A percentile compares a stretch with the other conserved stretches of the same genome.
Evolutionary conservation across 176 grass and related monocot genomes (phyloP).

Genomic region (Chrysopogon serrulatus): DNA sequence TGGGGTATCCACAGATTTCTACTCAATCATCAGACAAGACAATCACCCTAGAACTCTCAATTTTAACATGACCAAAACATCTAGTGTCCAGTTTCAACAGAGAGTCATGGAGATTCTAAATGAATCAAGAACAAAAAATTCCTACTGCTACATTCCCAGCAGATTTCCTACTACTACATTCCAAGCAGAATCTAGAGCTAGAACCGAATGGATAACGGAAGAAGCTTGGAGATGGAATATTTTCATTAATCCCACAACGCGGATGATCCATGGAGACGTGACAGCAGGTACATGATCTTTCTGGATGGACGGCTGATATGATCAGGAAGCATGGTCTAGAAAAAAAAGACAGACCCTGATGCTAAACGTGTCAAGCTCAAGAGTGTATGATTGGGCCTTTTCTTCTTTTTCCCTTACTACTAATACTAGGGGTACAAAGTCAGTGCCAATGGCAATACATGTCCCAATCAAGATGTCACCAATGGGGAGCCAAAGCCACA

Average conservation of each 20-base stretch:
- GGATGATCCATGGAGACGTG: constrained; percentile 4
- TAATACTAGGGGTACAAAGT: background rate
- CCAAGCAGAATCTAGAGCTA: background rate
- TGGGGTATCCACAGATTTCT: background rate
- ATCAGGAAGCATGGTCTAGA: background rate
- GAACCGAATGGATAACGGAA: background rate
- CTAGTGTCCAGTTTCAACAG: background rate
- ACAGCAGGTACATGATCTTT: background rate
- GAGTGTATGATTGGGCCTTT: background rate
- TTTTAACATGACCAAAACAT: background rate
- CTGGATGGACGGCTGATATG: background rate
- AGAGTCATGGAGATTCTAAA: background rate
- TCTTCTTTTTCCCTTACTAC: background rate
- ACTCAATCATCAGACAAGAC: background rate
- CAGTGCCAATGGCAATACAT: background rate
- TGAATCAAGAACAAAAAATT: background rate
- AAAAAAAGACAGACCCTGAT: constrained; percentile 3
- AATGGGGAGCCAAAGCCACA: background rate
- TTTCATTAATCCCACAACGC: background rate
- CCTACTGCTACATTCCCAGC: background rate
- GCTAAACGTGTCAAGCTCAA: constrained; percentile 2
- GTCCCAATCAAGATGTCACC: constrained; percentile 26
- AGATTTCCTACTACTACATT: background rate
- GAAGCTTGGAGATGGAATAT: background rate
- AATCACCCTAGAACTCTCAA: background rate